Percentiles rank a stretch among this genome's conserved stretches.
These are phyloP conservation scores for Plantago ovata DNA, from an alignment of 257 asterid genomes.

Conservation along the genomic window DNA sequence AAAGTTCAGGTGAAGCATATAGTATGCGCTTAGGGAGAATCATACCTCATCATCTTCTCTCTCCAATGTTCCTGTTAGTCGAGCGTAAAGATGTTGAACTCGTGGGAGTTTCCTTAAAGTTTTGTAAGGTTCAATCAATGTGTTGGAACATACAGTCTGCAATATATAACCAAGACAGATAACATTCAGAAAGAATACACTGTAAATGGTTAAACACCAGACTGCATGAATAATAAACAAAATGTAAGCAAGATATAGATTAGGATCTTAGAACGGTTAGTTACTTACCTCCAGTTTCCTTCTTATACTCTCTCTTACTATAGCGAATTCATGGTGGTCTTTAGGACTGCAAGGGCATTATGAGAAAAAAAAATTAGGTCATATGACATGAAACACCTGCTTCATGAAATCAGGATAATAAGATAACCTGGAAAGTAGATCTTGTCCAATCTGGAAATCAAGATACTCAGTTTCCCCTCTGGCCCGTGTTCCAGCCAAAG, in stretches of 20 bases:
- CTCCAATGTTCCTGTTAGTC: constrained; percentile 56
- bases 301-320: constrained; percentile 82
- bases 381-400: background rate
- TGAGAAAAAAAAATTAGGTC: constrained; percentile 13
- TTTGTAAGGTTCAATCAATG: constrained; percentile 69
- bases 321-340: constrained; percentile 85
- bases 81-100: constrained; percentile 93
- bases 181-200: background rate
- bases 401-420: constrained; percentile 15
- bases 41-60: constrained; percentile 86
- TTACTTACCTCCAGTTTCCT: constrained; percentile 76
- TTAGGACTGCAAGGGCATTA: constrained; percentile 51
- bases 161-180: constrained; percentile 17
- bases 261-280: background rate
- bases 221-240: background rate
- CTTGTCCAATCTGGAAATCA: constrained; percentile 76
- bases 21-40: background rate
- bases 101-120: constrained; percentile 76
- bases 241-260: background rate
- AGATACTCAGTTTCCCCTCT: constrained; percentile 75
- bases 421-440: constrained; percentile 82
- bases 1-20: background rate
- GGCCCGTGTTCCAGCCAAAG: constrained; percentile 94
- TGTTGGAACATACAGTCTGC: constrained; percentile 66
- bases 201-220: background rate